Evolutionary conservation across 768 basidiomycete species (phyloP), one percentile per base, ranked within the genome.

Genomic region (Phaffia tasmanica): DNA sequence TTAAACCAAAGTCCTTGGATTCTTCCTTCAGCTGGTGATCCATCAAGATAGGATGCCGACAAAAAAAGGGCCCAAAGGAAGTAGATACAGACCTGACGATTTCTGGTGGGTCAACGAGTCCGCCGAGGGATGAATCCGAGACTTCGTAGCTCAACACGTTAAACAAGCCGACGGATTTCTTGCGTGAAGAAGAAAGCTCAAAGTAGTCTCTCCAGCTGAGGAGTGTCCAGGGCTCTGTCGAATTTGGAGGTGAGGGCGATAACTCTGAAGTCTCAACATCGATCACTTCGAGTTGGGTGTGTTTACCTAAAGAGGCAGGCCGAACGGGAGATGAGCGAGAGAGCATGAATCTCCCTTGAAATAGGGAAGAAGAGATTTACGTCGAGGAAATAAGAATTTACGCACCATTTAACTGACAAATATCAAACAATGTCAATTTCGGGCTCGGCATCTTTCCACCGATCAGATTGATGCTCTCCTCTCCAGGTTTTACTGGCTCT

Each of bases 121-220:
- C 83, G 11, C 86, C 86, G 7, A 98, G 80, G 59, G 82, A 79
- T 3, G 89, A 90, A 8, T 88, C 89, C 1, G 89, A 89, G 30
- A 98, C 86, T 75, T 99, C 94, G 60, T 98, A 79, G 1, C 89
- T 92, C 64, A 99, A 98, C 35, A 99, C 89, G 73, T 99, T 99
- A 69, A 86, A 84, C 46, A 95, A 84, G 62, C 88, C 48, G 35
- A 42, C 11, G 35, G 35, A 42, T 30, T 53, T 48, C 9, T 62
- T 49, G 4, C 11, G 6, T 11, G 11, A 42, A 42, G 35, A 5
- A 5, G 35, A 42, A 42, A 42, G 35, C 35, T 42, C 35, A 75
- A 86, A 88, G 73, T 94, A 94, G 68, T 86, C 85, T 3, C 86
- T 88, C 94, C 94, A 99, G 76, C 84, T 86, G 9, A 83, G 85